Percentiles rank a stretch among this genome's conserved stretches.
Conservation (phyloP, 164 flowering plant genomes). For the Vitis rupestris region DNA sequence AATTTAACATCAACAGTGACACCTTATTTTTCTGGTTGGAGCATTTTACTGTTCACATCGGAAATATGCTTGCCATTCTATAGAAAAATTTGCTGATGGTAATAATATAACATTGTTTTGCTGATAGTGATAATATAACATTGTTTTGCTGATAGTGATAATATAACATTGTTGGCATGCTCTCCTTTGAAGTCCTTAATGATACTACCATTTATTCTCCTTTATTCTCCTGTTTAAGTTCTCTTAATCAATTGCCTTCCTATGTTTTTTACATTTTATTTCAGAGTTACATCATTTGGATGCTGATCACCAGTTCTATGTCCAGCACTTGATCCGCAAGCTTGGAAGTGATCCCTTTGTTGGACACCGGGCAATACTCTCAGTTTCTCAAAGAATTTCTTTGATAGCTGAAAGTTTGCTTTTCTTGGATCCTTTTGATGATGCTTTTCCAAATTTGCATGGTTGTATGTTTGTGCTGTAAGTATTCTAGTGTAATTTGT, state of each 20-base stretch:
- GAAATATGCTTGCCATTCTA: not conserved
- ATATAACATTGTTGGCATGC: not conserved
- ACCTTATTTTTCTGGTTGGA: too few species aligned
- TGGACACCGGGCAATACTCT: constrained; percentile 70
- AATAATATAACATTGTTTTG: not conserved
- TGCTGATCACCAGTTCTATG: constrained; percentile 44
- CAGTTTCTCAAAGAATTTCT: constrained; percentile 61
- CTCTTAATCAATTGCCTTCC: not conserved
- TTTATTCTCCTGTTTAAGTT: constrained; percentile 1
- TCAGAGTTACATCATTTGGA: constrained; percentile 34
- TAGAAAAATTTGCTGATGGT: not conserved
- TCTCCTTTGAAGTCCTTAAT: not conserved
- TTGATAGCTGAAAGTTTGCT: constrained; percentile 62
- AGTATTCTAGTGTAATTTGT: constrained; percentile 27
- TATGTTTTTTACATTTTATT: constrained; percentile 8
- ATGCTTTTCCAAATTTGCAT: constrained; percentile 59
- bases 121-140: not conserved
- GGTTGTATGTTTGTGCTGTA: constrained; percentile 67
- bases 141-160: not conserved
- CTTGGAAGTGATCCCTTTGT: constrained; percentile 71
- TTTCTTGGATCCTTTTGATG: constrained; percentile 83
- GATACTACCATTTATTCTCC: not conserved
- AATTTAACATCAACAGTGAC: too few species aligned
- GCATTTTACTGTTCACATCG: too few species aligned
- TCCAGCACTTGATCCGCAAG: constrained; percentile 82